Evolutionary conservation across 2,329 filamentous ascomycete genomes (phyloP).

Genomic region (Fusarium bactridioides): DNA sequence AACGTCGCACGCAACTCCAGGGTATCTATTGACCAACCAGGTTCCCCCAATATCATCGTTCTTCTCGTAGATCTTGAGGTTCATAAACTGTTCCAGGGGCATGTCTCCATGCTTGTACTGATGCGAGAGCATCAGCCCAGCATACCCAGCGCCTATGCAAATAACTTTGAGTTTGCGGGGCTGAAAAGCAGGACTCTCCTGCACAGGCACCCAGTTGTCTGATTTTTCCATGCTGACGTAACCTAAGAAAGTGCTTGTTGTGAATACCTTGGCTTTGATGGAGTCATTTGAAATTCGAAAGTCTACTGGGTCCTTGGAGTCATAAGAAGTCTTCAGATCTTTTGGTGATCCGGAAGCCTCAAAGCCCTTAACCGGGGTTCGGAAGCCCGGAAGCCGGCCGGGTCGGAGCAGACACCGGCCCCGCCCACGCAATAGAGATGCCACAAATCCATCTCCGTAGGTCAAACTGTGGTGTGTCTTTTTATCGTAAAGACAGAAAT

Average conservation of each 20-base stretch:
- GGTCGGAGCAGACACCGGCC: neutral
- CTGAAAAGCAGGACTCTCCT: neutral
- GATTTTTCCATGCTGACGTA: accelerated
- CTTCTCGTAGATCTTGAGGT: neutral
- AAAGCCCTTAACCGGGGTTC: neutral
- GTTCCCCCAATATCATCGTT: neutral
- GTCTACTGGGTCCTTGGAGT: too few relatives aligned
- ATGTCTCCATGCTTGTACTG: neutral
- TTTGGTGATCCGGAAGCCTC: neutral
- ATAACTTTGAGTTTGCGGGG: neutral
- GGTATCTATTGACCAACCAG: neutral
- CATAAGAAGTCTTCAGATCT: too few relatives aligned
- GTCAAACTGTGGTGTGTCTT: too few relatives aligned
- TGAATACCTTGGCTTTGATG: too few relatives aligned
- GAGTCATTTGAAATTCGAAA: too few relatives aligned
- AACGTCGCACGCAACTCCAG: neutral
- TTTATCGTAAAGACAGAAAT: too few relatives aligned
- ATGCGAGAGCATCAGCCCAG: neutral
- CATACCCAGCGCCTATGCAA: neutral
- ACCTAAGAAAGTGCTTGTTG: too few relatives aligned
- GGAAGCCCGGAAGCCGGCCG: neutral
- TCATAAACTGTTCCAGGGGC: neutral
- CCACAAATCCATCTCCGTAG: too few relatives aligned
- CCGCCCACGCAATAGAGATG: too few relatives aligned
- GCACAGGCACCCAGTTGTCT: neutral